Evolutionary conservation across 306 rosid genomes (phyloP).

Genomic region (Abrus precatorius): DNA sequence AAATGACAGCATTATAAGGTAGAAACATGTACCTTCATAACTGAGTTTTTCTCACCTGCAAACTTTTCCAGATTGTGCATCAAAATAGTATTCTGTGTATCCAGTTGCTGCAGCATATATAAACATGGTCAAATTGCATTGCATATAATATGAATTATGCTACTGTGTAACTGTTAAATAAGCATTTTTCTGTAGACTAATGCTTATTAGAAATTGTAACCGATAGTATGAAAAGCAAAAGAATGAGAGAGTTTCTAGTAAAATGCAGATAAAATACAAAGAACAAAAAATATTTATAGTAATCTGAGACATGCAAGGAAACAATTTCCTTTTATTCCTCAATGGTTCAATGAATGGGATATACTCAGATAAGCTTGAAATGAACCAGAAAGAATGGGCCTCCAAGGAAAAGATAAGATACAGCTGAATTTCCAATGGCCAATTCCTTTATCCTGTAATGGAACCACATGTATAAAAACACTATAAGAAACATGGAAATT

Average conservation of each 20-base stretch:
- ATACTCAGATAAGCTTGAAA: constrained; percentile 6
- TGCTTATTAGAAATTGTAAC: background rate
- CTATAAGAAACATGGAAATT: constrained; percentile 11
- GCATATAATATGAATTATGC: constrained; percentile 15
- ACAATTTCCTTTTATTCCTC: constrained; percentile 7
- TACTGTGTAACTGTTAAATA: background rate
- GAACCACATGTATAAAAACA: constrained; percentile 26
- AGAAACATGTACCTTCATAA: constrained; percentile 1
- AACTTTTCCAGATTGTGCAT: constrained; percentile 81
- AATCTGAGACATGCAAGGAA: constrained; percentile 1
- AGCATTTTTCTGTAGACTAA: constrained; percentile 12
- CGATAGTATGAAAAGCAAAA: background rate
- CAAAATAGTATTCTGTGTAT: constrained; percentile 89
- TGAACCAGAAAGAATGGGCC: constrained; percentile 94
- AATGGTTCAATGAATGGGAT: constrained; percentile 13
- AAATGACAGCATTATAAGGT: constrained; percentile 27
- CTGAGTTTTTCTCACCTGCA: constrained; percentile 72
- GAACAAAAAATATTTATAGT: background rate
- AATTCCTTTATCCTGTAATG: constrained; percentile 77
- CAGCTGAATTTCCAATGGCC: constrained; percentile 94
- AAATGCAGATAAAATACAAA: background rate
- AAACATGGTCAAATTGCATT: constrained; percentile 37
- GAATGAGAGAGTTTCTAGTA: background rate
- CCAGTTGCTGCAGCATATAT: constrained; percentile 83
- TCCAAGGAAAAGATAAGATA: constrained; percentile 88